These are phyloP conservation scores for Hypomyces rosellus DNA, from an alignment of 2,329 filamentous ascomycete genomes.

Conservation along the genomic window DNA sequence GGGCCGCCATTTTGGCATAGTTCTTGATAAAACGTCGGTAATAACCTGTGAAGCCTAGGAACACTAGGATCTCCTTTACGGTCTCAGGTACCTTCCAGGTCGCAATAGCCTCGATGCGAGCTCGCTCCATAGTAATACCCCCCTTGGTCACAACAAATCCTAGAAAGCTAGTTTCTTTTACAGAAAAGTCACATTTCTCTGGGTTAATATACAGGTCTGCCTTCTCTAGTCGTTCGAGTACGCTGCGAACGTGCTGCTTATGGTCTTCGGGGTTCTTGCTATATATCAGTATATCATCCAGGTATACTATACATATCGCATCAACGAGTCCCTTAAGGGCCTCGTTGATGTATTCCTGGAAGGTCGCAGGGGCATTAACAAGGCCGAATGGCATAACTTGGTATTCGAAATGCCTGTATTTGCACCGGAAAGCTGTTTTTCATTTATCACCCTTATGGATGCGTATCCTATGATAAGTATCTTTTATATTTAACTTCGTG, in stretches of 20 bases:
- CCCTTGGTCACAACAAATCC: conserved; percentile 6
- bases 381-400: no score
- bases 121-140: conserved; percentile 2
- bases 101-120: no score
- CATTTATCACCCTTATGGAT: no score
- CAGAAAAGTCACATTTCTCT: background rate
- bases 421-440: no score
- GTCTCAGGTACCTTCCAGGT: background rate
- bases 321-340: conserved; percentile 11
- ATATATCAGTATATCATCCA: conserved; percentile 8
- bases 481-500: no score
- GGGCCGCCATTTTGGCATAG: background rate
- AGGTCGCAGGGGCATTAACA: no score
- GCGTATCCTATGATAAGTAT: no score
- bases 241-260: conserved; percentile 9
- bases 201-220: background rate
- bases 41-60: background rate
- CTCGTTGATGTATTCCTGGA: background rate
- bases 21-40: background rate
- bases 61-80: conserved; percentile 2
- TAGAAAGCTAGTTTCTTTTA: background rate
- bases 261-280: conserved; percentile 11
- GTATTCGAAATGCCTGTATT: no score
- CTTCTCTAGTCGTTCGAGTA: conserved; percentile 7
- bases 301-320: background rate